Evolutionary conservation across 768 basidiomycete genomes (phyloP), one percentile per base, ranked within the genome.

Genomic region (Mycena crocata): DNA sequence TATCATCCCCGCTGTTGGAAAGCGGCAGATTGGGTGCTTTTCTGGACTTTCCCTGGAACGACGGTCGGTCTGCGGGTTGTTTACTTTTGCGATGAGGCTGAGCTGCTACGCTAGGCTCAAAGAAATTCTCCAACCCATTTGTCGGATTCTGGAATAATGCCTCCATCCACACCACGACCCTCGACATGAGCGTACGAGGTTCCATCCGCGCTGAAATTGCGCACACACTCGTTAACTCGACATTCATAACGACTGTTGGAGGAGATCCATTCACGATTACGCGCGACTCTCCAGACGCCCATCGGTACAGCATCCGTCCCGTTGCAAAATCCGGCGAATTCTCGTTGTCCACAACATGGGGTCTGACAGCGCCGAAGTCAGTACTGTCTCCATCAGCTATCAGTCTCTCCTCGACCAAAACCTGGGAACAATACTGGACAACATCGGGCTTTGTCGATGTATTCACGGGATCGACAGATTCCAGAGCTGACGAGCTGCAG

Each of bases 41-140:
- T 74, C 66, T 89, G 15, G 87, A 89, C 72, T 88, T 86, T 67
- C 87, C 87, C 8, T 89, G 86, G 86, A 86, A 86, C 74, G 87
- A 87, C 65, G 88, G 88, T n/a, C 76, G 48, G 17, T 17, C 40
- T 9, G 40, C n/a, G 40, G n/a, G 17, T 42, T 8, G 10, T 17
- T 42, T 8, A 17, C 9, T 42, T n/a, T n/a, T n/a, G n/a, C n/a
- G n/a, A n/a, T n/a, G n/a, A 42, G 40, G 17, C 15, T 42, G 5
- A 9, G 15, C 15, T 17, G 9, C 15, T 9, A 42, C 40, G 6
- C 5, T 42, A 42, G 40, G 40, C 15, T 17, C 17, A 6, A 14
- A 37, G 21, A 87, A 88, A 71, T 89, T 89, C 72, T 81, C 81
- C 21, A 87, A 84, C 5, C 88, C 88, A 1, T 88, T 87, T 68